Base-by-base conservation (phyloP, 495 filamentous ascomycete genomes). In the Neurospora africana region DNA sequence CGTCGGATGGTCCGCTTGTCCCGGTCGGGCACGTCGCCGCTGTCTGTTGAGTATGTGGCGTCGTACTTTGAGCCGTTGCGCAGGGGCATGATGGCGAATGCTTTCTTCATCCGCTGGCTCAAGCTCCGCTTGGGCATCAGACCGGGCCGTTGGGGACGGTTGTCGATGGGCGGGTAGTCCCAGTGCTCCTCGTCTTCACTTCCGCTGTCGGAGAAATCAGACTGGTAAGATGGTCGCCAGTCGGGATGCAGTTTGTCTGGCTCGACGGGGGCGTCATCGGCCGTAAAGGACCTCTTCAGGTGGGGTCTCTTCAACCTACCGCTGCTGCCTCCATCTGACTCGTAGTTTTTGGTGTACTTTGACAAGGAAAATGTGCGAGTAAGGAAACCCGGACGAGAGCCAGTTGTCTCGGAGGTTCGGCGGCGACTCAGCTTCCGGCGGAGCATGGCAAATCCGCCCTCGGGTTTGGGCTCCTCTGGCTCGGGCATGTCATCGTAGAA, bases 181-280 rank as follows among this genome's bases (percentile, higher is more conserved):
- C 77, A 74, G 21, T 71, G 75, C 44, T 79, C 78, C 15, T 83
- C 81, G 37, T 84, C 81, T 13, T 84, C 78, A 9, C 83, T 82
- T 71, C 87, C 84, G n/a, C 82, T 83, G 40, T 86, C 84, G 7
- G 86, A 81, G 71, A 90, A 88, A 37, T 92, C 90, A 85, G 88
- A 91, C 27, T 65, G 53, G 78, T 92, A 92, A 33, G 88, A 68
- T 5, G 93, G 92, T 35, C 89, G 87, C 93, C 94, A 97, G 80
- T 91, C 91, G 2, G 93, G 92, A 76, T 95, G 91, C 6, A 94
- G 83, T 68, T 86, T 88, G 69, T 84, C 85, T 41, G 86, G 84
- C 69, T 88, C 86, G 2, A 79, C 68, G 17, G 83, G 85, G 40
- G 74, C 71, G 40, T 83, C 81, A 38, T 83, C 82, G 1, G 80